phyloP scores from a whole-genome alignment of 352 stramenopile genomes.

The Globisporangium rhizosaccharum region DNA sequence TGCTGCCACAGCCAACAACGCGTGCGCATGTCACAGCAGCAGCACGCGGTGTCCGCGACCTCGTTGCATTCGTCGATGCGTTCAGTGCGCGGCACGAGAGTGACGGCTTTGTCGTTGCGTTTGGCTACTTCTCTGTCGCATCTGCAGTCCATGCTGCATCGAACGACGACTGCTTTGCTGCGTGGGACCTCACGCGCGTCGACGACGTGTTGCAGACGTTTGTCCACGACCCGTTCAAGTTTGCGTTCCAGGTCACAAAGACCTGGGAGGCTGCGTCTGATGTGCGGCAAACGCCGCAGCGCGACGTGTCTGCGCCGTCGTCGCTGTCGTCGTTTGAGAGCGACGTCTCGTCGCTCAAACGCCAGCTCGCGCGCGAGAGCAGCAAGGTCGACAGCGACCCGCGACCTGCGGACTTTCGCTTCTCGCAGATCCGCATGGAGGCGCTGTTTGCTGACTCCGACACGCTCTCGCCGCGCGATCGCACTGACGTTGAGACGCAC shows the following conservation, averaged over 20 bases:
- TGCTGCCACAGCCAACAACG: slow-evolving; percentile 57
- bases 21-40: slow-evolving; percentile 25
- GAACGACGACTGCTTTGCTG: slow-evolving; percentile 41
- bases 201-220: slow-evolving; percentile 30
- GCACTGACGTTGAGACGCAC: slow-evolving; percentile 4
- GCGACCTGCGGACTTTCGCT: slow-evolving; percentile 52
- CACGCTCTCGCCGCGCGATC: slow-evolving; percentile 8
- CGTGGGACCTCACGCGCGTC: slow-evolving; percentile 20
- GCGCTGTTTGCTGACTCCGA: slow-evolving; percentile 44
- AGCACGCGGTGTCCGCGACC: slow-evolving; percentile 21
- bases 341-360: background rate
- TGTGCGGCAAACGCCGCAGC: background rate
- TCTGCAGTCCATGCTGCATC: slow-evolving; percentile 19
- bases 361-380: background rate
- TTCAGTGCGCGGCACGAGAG: slow-evolving; percentile 62
- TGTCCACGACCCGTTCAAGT: slow-evolving; percentile 49
- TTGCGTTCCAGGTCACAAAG: slow-evolving; percentile 51
- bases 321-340: background rate
- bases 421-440: slow-evolving; percentile 75
- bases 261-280: background rate
- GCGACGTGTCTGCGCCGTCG: background rate
- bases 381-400: slow-evolving; percentile 26
- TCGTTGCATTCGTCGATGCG: slow-evolving; percentile 37
- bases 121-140: slow-evolving; percentile 48
- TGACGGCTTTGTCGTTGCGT: slow-evolving; percentile 47